These are phyloP conservation scores for Trichophyton equinum DNA, from an alignment of 2,329 filamentous ascomycete species.

Conservation along the genomic window DNA sequence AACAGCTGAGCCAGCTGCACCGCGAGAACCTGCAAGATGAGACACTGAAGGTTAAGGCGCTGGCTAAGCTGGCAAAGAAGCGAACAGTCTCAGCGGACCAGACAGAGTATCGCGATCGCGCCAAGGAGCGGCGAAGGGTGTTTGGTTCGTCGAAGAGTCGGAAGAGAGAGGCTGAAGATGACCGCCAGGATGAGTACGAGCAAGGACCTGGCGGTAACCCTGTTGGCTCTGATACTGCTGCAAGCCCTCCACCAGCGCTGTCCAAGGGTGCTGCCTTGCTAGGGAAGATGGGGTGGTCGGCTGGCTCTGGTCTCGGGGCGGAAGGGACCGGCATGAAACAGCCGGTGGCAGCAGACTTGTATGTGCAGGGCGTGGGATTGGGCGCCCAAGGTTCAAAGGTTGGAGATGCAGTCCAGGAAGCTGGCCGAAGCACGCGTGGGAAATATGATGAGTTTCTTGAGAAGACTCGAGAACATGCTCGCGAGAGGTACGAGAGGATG, in stretches of 20 bases:
- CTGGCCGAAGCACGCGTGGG: slow-evolving; percentile 36
- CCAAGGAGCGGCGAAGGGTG: slow-evolving; percentile 33
- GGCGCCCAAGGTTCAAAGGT: slow-evolving; percentile 39
- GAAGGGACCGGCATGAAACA: slow-evolving; percentile 37
- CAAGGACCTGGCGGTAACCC: slow-evolving; percentile 2
- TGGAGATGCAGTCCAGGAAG: slow-evolving; percentile 38
- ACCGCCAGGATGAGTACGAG: slow-evolving; percentile 9
- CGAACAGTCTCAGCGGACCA: slow-evolving; percentile 21
- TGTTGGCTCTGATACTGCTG: slow-evolving; percentile 5
- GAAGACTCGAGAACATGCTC: slow-evolving; percentile 35
- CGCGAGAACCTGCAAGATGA: slow-evolving; percentile 43
- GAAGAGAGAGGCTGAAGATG: slow-evolving; percentile 20
- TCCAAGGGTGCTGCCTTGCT: slow-evolving; percentile 41
- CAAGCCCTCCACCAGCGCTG: slow-evolving; percentile 18
- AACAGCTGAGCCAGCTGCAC: slow-evolving; percentile 46
- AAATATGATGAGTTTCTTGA: slow-evolving; percentile 38
- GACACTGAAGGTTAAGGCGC: slow-evolving; percentile 31
- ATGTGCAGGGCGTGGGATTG: slow-evolving; percentile 38
- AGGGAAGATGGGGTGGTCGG: slow-evolving; percentile 41
- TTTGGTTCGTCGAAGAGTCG: slow-evolving; percentile 30
- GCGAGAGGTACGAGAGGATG: slow-evolving; percentile 37
- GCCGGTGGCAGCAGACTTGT: slow-evolving; percentile 37
- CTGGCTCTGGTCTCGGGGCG: slow-evolving; percentile 37
- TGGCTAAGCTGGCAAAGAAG: slow-evolving; percentile 33
- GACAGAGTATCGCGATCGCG: slow-evolving; percentile 36